Evolutionary conservation across 1,139 yeast genomes (phyloP).

Genomic region (Petasospora fabianii): DNA sequence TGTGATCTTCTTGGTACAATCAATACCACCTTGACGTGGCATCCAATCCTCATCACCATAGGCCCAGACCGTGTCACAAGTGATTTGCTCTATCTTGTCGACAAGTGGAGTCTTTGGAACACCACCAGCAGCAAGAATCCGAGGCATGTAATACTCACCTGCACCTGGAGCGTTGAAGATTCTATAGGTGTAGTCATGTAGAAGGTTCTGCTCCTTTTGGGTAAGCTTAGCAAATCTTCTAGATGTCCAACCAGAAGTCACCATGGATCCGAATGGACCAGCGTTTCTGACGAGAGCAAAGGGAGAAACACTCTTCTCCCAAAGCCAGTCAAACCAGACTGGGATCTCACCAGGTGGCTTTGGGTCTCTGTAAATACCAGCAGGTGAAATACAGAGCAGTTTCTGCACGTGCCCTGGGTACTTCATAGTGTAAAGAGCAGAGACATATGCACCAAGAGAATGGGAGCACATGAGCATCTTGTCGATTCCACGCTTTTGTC

Average conservation of each 20-base stretch:
- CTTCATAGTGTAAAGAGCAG: conserved; percentile 68
- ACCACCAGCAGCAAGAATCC: conserved; percentile 70
- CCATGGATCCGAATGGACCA: conserved; percentile 63
- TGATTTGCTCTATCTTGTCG: conserved; percentile 44
- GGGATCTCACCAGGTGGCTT: conserved; percentile 49
- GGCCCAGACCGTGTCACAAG: conserved; percentile 59
- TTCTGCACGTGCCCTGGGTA: conserved; percentile 60
- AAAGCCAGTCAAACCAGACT: conserved; percentile 56
- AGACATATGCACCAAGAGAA: conserved; percentile 87
- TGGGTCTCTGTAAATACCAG: conserved; percentile 51
- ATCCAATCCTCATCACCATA: conserved; percentile 81
- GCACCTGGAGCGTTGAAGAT: conserved; percentile 70
- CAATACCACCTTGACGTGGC: conserved; percentile 32
- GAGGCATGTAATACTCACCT: conserved; percentile 73
- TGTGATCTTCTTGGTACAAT: conserved; percentile 29
- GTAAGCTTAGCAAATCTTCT: conserved; percentile 56
- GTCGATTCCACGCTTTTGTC: conserved; percentile 48
- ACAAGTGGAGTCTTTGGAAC: conserved; percentile 62
- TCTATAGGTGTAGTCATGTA: conserved; percentile 66
- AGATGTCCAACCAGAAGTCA: conserved; percentile 76
- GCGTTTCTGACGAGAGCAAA: conserved; percentile 61
- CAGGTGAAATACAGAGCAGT: conserved; percentile 79
- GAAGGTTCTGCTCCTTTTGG: conserved; percentile 36
- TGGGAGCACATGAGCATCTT: conserved; percentile 79
- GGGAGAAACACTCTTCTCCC: conserved; percentile 74